Conservation (phyloP, 257 asterid species). For the Echites panduratus region DNA sequence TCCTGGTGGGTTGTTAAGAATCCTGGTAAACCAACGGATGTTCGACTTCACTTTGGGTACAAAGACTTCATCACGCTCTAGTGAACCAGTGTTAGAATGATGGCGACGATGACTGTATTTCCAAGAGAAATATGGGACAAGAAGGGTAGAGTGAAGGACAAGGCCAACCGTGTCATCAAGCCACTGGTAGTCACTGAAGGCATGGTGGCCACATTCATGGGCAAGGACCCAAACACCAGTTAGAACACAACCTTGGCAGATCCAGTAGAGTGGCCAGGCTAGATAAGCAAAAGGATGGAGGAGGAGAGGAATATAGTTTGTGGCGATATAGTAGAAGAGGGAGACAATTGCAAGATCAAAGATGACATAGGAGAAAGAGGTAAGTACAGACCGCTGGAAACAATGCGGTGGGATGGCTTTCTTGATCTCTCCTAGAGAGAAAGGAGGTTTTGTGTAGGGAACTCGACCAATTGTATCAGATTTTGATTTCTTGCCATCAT, state of each 20-base stretch:
- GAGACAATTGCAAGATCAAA: constrained; percentile 53
- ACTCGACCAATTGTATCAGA: constrained; percentile 43
- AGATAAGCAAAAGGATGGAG: constrained; percentile 43
- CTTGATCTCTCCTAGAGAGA: constrained; percentile 63
- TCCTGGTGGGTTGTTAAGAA: constrained; percentile 64
- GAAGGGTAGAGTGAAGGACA: constrained; percentile 38
- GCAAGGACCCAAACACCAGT: constrained; percentile 68
- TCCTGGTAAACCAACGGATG: constrained; percentile 34
- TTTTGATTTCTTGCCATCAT: constrained; percentile 37
- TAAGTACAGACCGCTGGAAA: constrained; percentile 71
- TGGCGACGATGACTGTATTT: constrained; percentile 51
- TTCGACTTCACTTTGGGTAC: constrained; percentile 54
- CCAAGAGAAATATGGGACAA: constrained; percentile 56
- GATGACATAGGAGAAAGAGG: constrained; percentile 62
- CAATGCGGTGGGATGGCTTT: constrained; percentile 89
- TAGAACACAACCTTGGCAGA: constrained; percentile 62
- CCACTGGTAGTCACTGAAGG: constrained; percentile 57
- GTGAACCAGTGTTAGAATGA: constrained; percentile 66
- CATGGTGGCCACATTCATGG: constrained; percentile 62
- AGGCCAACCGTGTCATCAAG: constrained; percentile 58
- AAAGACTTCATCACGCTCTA: constrained; percentile 75
- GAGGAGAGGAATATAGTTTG: constrained; percentile 53
- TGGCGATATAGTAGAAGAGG: constrained; percentile 55
- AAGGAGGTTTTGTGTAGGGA: constrained; percentile 70
- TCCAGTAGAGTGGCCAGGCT: constrained; percentile 68